Base-by-base conservation (phyloP, 2,329 filamentous ascomycete genomes). In the Alternaria brassicae region DNA sequence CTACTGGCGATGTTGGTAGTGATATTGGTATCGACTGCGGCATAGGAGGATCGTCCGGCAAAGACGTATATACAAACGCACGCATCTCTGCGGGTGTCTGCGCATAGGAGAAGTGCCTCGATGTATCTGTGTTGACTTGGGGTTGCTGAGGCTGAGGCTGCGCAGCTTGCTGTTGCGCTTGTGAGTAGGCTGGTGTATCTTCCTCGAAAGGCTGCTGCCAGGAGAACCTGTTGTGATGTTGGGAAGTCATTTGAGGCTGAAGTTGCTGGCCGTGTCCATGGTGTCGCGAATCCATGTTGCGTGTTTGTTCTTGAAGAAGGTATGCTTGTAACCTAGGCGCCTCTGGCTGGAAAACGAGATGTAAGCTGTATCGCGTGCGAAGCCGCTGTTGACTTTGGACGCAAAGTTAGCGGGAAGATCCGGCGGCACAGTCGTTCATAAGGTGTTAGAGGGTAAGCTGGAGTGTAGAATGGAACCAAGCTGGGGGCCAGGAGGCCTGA, bases 71-170 rank as follows among this genome's bases (percentile, higher is more conserved):
- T 40, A 69, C 65, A 52, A 64, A 63, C 36, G 62, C 72, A 40
- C 72, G 69, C 58, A 71, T 72, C 56, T 77, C 75, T 12, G 74
- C 64, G 7, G 77, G 76, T 17, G 76, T 78, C 32, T 74, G 72
- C 39, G 73, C 71, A 63, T 76, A 78, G 4, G 75, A 77, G 53
- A 77, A 77, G 48, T 66, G 72, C 62, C 75, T 62, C 39, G 66
- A 61, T 8, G 57, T 58, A 45, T 65, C 66, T 17, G 62, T 68
- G 55, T 65, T 62, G 51, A 64, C 48, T 25, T 62, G 62, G 21
- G 61, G 51, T 50, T 50, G 56, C 19, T 28, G 41, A 30, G 48
- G 58, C 32, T 40, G 30, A 28, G 44, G 45, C 39, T 53, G 40
- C 30, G 50, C 37, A 36, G 41, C 4, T 41, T 37, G 50, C 27